phyloP scores from a whole-genome alignment of 768 basidiomycete species.

The Rhodotorula babjevae region DNA sequence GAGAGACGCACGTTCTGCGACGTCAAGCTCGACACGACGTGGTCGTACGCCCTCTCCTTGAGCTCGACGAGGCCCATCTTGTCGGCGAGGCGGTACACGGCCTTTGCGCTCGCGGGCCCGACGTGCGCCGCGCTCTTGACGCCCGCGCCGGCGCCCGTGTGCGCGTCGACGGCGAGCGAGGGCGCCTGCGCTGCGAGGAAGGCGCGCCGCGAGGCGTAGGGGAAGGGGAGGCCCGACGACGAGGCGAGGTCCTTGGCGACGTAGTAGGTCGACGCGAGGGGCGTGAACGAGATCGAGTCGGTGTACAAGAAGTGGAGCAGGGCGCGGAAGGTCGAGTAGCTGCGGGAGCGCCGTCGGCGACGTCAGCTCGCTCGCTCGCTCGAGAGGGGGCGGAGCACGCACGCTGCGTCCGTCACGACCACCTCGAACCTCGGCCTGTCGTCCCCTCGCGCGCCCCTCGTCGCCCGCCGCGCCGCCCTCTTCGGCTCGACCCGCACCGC shows the following conservation, averaged over 20 bases:
- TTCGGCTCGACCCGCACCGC: not conserved
- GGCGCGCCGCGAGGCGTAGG: slow-evolving; percentile 16
- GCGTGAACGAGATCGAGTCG: slow-evolving; percentile 48
- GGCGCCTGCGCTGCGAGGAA: slow-evolving; percentile 26
- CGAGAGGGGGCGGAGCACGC: not conserved
- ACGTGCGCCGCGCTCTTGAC: not conserved
- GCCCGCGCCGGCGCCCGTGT: not conserved
- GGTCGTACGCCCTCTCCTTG: slow-evolving; percentile 48
- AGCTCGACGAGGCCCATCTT: slow-evolving; percentile 48
- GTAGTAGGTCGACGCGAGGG: slow-evolving; percentile 47
- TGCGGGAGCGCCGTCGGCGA: slow-evolving; percentile 27
- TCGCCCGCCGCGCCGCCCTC: not conserved
- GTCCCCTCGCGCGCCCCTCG: not conserved
- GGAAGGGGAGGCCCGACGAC: not conserved
- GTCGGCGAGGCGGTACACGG: slow-evolving; percentile 44
- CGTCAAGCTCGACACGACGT: slow-evolving; percentile 47
- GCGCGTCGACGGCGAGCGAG: not conserved
- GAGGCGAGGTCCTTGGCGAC: slow-evolving; percentile 30
- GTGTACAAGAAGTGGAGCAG: slow-evolving; percentile 51
- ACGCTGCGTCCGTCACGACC: slow-evolving; percentile 46
- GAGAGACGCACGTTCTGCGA: slow-evolving; percentile 42
- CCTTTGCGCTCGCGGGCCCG: slow-evolving; percentile 47
- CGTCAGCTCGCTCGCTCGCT: not conserved
- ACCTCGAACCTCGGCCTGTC: slow-evolving; percentile 44
- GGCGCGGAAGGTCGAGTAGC: slow-evolving; percentile 50